Conservation (phyloP, 768 basidiomycete genomes). For the Collybia nuda region DNA sequence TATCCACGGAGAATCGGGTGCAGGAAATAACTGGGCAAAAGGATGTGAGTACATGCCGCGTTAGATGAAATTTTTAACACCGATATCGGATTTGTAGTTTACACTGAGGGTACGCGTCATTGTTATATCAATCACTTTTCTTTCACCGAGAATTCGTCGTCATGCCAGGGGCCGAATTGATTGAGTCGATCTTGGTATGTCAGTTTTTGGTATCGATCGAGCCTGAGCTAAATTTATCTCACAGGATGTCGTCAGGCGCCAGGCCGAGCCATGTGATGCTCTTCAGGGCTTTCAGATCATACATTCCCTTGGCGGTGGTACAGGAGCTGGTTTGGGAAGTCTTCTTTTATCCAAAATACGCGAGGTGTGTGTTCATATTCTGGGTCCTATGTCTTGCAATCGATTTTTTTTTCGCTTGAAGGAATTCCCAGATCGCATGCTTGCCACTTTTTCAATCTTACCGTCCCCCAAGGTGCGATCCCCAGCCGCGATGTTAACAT, state of each 20-base stretch:
- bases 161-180: constrained; percentile 78
- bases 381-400: too few species aligned
- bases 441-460: constrained; percentile 53
- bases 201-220: too few species aligned
- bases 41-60: constrained; percentile 61
- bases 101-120: constrained; percentile 72
- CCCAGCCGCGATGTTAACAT: background rate
- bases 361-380: constrained; percentile 52
- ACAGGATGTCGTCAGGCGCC: constrained; percentile 74
- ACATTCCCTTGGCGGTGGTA: constrained; percentile 91
- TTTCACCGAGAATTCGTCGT: background rate
- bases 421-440: constrained; percentile 58
- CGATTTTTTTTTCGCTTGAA: constrained; percentile 15
- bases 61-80: constrained; percentile 4
- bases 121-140: constrained; percentile 2
- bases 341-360: constrained; percentile 79
- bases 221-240: background rate
- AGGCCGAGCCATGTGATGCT: constrained; percentile 80
- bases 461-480: constrained; percentile 48
- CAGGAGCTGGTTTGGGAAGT: constrained; percentile 83
- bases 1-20: constrained; percentile 56
- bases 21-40: constrained; percentile 97
- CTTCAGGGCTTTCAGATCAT: constrained; percentile 91
- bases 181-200: constrained; percentile 74
- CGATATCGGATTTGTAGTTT: constrained; percentile 44